A percentile compares a stretch with the other conserved stretches of the same genome.
phyloP scores from a whole-genome alignment of 495 filamentous ascomycete species.

The Tricharina praecox region DNA sequence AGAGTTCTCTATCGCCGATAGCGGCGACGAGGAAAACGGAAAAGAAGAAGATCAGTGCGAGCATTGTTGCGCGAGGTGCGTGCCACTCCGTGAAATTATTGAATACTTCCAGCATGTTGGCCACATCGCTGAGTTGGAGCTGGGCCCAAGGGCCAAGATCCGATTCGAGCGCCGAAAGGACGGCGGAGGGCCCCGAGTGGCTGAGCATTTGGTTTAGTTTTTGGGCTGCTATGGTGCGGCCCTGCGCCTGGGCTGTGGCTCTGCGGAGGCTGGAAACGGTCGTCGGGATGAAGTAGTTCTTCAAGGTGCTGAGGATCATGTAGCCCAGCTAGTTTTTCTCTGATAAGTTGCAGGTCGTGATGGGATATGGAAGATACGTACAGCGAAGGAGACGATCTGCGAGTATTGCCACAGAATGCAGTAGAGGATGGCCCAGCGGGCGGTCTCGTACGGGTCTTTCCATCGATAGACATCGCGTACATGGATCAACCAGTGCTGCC shows the following conservation, averaged over 20 bases:
- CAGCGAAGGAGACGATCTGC: constrained; percentile 29
- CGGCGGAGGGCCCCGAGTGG: constrained; percentile 30
- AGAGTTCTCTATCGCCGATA: constrained; percentile 26
- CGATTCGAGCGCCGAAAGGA: constrained; percentile 30
- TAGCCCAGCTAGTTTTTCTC: too few relatives aligned
- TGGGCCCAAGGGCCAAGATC: constrained; percentile 29
- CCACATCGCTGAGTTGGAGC: constrained; percentile 33
- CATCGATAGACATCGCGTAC: constrained; percentile 32
- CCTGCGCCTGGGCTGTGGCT: constrained; percentile 24
- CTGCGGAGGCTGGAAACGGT: constrained; percentile 28
- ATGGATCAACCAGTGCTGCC: constrained; percentile 31
- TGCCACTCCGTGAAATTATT: constrained; percentile 35
- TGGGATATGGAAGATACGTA: too few relatives aligned
- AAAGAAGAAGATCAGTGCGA: constrained; percentile 27
- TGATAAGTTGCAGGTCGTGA: too few relatives aligned
- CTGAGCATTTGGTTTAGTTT: constrained; percentile 32
- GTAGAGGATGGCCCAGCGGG: constrained; percentile 23
- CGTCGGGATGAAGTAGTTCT: constrained; percentile 27
- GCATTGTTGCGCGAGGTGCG: constrained; percentile 26
- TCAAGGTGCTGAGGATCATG: constrained; percentile 29
- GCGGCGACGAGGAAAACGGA: constrained; percentile 25
- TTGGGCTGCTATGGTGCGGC: constrained; percentile 23
- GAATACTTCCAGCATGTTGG: constrained; percentile 30
- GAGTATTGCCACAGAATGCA: constrained; percentile 28
- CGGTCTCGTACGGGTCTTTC: constrained; percentile 29